Evolutionary conservation across 2,329 filamentous ascomycete genomes (phyloP), one percentile per base, ranked within the genome.

Genomic region (Ascochyta clinopodiicola): DNA sequence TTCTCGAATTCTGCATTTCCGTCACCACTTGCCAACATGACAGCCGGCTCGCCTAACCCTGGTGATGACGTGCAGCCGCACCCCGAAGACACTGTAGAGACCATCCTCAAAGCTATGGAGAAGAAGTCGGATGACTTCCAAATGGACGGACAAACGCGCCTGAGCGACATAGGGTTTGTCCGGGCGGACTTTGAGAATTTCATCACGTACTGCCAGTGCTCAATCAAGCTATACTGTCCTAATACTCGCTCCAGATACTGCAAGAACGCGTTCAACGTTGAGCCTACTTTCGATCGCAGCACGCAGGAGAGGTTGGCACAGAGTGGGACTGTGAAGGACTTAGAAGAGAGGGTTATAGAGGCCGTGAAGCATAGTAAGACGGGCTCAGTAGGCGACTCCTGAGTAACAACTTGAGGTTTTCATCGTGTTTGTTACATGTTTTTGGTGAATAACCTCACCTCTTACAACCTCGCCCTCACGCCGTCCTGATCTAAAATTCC

Each of bases 401-500:
- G 22, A 49, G 32, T 8, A 17, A 2, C n/a, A 6, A 7, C 32
- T 17, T 4, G 8, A 35, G 32, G n/a, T 35, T 4, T 13, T 31
- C 12, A 6, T 13, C 29, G 12, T 12, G 29, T 31, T 31, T 31
- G 29, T 31, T 13, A 12, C 32, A 9, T 35, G 2, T 6, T 17
- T 35, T 35, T 1, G 6, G 6, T 35, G 2, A 17, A 35, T n/a
- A 17, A 35, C n/a, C 8, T 7, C 9, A 35, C 32, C 32, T 17
- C n/a, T 35, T 25, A 57, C 25, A 64, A 44, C 22, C 56, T 64
- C 8, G 60, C 56, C 31, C 17, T 57, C 34, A 27, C 36, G 9
- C 29, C 51, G 36, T 56, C 51, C n/a, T 63, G 51, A 29, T 59
- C 46, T 43, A 72, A 32, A 31, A 66, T 61, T 7, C 62, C 60